A percentile compares a stretch with the other conserved stretches of the same genome.
Evolutionary conservation across 164 flowering plant genomes (phyloP).

Genomic region (Magnolia sinica): DNA sequence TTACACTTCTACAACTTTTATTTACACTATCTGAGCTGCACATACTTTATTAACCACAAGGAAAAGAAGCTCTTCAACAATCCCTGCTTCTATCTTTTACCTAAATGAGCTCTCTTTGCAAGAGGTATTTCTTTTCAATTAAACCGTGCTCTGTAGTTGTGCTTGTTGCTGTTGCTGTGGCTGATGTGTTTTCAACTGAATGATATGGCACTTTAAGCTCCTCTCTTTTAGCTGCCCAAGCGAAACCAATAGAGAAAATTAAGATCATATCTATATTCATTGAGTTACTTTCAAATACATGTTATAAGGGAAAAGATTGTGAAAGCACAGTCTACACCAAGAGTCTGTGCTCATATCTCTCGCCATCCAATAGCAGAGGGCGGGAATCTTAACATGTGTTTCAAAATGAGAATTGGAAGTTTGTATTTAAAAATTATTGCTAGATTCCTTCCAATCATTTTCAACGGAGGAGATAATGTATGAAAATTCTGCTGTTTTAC

Average conservation of each 20-base stretch:
- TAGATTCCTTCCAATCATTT: no score
- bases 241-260: neutral
- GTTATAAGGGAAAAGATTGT: neutral
- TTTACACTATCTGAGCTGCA: no score
- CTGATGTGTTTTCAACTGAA: conserved; percentile 32
- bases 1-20: no score
- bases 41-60: neutral
- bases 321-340: no score
- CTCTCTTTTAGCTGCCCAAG: conserved; percentile 47
- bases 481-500: no score
- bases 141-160: neutral
- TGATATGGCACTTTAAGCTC: conserved; percentile 40
- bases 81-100: neutral
- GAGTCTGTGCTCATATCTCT: no score
- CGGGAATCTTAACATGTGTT: neutral
- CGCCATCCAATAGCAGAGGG: no score
- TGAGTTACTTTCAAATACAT: neutral
- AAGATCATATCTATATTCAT: neutral
- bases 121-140: neutral
- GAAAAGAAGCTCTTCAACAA: neutral
- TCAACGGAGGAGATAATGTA: no score
- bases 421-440: neutral
- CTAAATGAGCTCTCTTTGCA: neutral
- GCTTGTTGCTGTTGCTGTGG: conserved; percentile 10
- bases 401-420: neutral